Evolutionary conservation across 176 grass and related monocot species (phyloP).

Genomic region (Panicum miliaceum): DNA sequence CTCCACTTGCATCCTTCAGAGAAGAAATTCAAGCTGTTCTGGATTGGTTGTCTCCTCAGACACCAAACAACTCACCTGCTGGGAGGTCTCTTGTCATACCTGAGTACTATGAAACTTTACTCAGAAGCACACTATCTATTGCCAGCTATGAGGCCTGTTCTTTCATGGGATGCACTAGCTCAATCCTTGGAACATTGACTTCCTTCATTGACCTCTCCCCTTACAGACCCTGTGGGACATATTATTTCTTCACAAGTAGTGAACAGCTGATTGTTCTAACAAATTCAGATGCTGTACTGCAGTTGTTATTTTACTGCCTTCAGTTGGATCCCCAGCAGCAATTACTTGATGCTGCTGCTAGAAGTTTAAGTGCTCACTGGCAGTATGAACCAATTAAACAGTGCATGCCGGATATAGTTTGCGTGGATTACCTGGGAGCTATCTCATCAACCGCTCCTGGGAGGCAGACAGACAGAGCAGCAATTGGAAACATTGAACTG

Average conservation of each 20-base stretch:
- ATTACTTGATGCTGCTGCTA: conserved; percentile 62
- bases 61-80: conserved; percentile 56
- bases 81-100: conserved; percentile 53
- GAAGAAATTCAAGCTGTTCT: conserved; percentile 79
- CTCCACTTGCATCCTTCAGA: conserved; percentile 63
- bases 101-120: conserved; percentile 66
- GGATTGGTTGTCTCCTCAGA: conserved; percentile 63
- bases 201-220: conserved; percentile 88
- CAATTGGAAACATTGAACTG: conserved; percentile 69
- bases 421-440: conserved; percentile 58
- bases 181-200: conserved; percentile 71
- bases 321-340: conserved; percentile 72
- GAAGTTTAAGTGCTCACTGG: conserved; percentile 82
- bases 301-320: conserved; percentile 87
- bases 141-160: conserved; percentile 83
- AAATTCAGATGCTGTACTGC: conserved; percentile 83
- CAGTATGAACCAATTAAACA: conserved; percentile 76
- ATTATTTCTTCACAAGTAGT: conserved; percentile 61
- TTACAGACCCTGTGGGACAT: conserved; percentile 85
- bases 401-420: conserved; percentile 53
- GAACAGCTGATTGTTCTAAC: conserved; percentile 60
- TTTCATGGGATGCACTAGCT: conserved; percentile 94
- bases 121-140: conserved; percentile 78
- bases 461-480: conserved; percentile 38
- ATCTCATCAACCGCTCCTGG: conserved; percentile 52